Conservation (phyloP, 345 rosid species). For the Triadica sebifera region DNA sequence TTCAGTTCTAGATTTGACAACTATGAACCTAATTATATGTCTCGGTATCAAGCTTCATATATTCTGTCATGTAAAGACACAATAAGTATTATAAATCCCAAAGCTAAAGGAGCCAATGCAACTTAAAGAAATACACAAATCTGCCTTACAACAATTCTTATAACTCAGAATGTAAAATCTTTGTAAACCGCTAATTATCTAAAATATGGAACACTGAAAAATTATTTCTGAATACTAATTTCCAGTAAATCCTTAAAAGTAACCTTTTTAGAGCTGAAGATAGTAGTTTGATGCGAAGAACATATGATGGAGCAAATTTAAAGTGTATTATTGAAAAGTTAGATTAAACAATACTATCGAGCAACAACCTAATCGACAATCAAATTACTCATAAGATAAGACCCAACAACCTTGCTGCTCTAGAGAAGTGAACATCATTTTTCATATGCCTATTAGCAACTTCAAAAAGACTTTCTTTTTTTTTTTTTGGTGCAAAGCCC, state of each 20-base stretch:
- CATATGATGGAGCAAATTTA: not conserved
- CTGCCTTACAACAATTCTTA: conserved; percentile 2
- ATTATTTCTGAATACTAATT: too few species aligned
- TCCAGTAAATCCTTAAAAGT: not conserved
- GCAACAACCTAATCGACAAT: not conserved
- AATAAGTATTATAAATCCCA: not conserved
- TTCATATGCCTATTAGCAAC: not conserved
- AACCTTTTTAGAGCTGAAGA: not conserved
- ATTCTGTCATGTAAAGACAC: conserved; percentile 47
- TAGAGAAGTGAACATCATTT: not conserved
- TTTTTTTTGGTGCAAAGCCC: not conserved
- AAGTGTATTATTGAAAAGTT: not conserved
- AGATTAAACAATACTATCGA: not conserved
- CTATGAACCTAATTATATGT: too few species aligned
- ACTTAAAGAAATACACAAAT: conserved; percentile 6
- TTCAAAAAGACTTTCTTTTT: not conserved
- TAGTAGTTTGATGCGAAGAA: not conserved
- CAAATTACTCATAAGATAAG: not conserved
- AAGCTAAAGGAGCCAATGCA: not conserved
- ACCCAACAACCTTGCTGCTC: not conserved
- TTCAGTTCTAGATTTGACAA: too few species aligned
- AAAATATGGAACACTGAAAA: too few species aligned
- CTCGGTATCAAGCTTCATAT: conserved; percentile 92
- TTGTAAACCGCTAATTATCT: not conserved
- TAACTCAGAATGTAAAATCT: conserved; percentile 5